Conservation (phyloP, 805 yeast genomes). For the Wickerhamomyces rabaulensis region DNA sequence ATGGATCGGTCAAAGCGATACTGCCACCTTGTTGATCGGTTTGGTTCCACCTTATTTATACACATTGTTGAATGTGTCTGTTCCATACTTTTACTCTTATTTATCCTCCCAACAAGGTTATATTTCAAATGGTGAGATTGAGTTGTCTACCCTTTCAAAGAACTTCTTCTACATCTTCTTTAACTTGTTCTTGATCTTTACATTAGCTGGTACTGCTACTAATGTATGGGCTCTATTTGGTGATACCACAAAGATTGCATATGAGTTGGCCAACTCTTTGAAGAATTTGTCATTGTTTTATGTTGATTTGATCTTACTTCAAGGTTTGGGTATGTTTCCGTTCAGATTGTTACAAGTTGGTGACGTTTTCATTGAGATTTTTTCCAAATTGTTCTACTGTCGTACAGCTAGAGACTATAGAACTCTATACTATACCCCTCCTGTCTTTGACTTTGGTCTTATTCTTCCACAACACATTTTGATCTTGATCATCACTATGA, state of each 20-base stretch:
- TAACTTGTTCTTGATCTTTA: slow-evolving; percentile 87
- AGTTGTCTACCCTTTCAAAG: slow-evolving; percentile 81
- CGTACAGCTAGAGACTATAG: slow-evolving; percentile 81
- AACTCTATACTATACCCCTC: slow-evolving; percentile 68
- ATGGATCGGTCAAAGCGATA: slow-evolving; percentile 63
- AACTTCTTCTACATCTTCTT: slow-evolving; percentile 94
- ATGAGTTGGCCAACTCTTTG: slow-evolving; percentile 77
- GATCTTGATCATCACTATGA: slow-evolving; percentile 75
- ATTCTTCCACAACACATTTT: slow-evolving; percentile 89
- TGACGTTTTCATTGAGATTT: slow-evolving; percentile 67
- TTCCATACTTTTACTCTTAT: slow-evolving; percentile 85
- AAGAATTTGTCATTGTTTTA: slow-evolving; percentile 79
- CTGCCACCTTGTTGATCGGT: slow-evolving; percentile 59
- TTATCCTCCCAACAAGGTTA: slow-evolving; percentile 81
- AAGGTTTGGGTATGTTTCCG: slow-evolving; percentile 88
- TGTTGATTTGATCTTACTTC: slow-evolving; percentile 78
- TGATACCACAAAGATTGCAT: slow-evolving; percentile 87
- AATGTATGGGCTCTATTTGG: slow-evolving; percentile 73
- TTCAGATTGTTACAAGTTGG: slow-evolving; percentile 81
- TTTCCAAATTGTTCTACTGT: slow-evolving; percentile 49
- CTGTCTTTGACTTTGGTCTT: slow-evolving; percentile 86
- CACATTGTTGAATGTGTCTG: slow-evolving; percentile 72
- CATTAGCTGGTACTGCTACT: slow-evolving; percentile 89
- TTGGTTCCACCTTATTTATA: slow-evolving; percentile 87
- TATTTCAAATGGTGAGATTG: slow-evolving; percentile 90